Evolutionary conservation across 1,284 basidiomycete genomes (phyloP).

Genomic region (Ustilago sp.): DNA sequence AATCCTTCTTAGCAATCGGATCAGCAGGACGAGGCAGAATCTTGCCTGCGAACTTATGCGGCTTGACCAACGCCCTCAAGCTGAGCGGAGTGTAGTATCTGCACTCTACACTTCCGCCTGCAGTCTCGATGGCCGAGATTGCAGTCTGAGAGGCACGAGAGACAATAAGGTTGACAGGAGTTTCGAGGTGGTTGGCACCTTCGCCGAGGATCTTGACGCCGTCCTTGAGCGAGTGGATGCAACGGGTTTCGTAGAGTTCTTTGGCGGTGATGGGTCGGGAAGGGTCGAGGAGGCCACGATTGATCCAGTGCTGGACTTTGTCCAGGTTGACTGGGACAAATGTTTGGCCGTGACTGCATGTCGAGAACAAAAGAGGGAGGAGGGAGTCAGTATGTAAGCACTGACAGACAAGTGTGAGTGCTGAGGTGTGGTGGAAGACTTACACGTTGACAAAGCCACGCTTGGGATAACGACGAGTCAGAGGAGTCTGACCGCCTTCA

Average conservation of each 20-base stretch:
- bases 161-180: constrained; percentile 83
- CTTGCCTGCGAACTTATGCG: constrained; percentile 66
- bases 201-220: constrained; percentile 92
- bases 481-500: constrained; percentile 95
- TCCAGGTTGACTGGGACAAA: constrained; percentile 89
- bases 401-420: neutral
- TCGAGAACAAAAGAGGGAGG: constrained; percentile 9
- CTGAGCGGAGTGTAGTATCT: constrained; percentile 91
- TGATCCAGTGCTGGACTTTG: constrained; percentile 89
- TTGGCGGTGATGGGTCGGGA: constrained; percentile 87
- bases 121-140: constrained; percentile 83
- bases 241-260: constrained; percentile 84
- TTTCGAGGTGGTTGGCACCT: constrained; percentile 78
- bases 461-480: constrained; percentile 92
- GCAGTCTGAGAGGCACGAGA: constrained; percentile 88
- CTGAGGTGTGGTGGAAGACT: constrained; percentile 63
- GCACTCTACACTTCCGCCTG: constrained; percentile 86
- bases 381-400: neutral
- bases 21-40: constrained; percentile 56
- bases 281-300: constrained; percentile 82
- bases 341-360: constrained; percentile 70
- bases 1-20: constrained; percentile 62
- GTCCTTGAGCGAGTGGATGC: constrained; percentile 86
- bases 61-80: constrained; percentile 82
- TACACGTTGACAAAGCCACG: constrained; percentile 92